Evolutionary conservation across 1,284 basidiomycete genomes (phyloP), one percentile per base, ranked within the genome.

Genomic region (Wallemia hederae): DNA sequence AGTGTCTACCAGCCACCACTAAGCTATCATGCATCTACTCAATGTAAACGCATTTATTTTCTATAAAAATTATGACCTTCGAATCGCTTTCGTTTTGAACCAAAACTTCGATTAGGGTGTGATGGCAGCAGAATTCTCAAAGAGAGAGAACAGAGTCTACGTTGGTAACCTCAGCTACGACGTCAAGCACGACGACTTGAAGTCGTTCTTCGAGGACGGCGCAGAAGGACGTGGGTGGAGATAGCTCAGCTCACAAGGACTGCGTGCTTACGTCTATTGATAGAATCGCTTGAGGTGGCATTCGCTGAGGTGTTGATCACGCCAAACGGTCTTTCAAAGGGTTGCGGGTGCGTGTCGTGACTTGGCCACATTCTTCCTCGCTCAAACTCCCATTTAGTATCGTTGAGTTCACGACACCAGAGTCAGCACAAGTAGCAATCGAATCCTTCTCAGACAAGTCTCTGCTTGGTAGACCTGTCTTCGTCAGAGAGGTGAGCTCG

Each of bases 291-390:
- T 75, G 84, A 91, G 76, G 90, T 97, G 69, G 82, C 92, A 71
- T 97, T 97, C 79, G 86, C 92, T 76, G 92, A 98, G 79, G 89
- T 98, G 65, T 80, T 98, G 68, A 77, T 90, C 65, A 92, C 92
- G 9, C 92, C 92, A 9, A 91, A 86, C 39, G 92, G 92, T 61
- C 80, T 91, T 64, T 94, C 90, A 58, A 98, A 97, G 72, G 92
- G 91, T 70, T 96, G 92, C 80, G 90, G 89, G 89, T 92, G 68
- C 74, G 88, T 78, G n/a, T 55, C 22, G 19, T 33, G 24, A 27
- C 31, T 60, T 22, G 25, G 25, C 24, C 34, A 59, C 15, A 66
- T 60, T 24, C 19, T 33, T 55, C 27, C 2, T 57, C 59, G 34
- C 26, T 59, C 27, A 55, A 11, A n/a, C 2, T 7, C 61, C 62